Evolutionary conservation across 208 protist species (phyloP).

Genomic region (Trypanosoma rangeli): DNA sequence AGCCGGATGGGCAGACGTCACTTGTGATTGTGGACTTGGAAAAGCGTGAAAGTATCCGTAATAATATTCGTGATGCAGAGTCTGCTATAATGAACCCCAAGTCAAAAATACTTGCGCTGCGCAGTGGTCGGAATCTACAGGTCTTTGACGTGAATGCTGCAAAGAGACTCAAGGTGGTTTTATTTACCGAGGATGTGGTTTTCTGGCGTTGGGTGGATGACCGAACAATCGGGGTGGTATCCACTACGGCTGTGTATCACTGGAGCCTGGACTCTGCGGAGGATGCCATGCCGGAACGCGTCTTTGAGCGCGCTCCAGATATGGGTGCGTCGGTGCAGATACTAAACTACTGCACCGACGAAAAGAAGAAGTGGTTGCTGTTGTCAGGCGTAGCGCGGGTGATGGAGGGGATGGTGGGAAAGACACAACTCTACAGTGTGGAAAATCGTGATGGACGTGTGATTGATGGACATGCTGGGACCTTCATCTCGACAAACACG

Average conservation of each 20-base stretch:
- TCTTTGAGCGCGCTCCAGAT: conserved; percentile 95
- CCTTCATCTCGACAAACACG: conserved; percentile 89
- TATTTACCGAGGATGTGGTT: conserved; percentile 94
- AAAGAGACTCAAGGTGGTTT: conserved; percentile 94
- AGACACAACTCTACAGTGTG: conserved; percentile 97
- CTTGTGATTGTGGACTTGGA: conserved; percentile 96
- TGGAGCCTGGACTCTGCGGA: conserved; percentile 93
- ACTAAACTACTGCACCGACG: conserved; percentile 96
- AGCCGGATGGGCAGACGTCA: conserved; percentile 74
- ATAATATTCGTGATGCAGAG: conserved; percentile 97
- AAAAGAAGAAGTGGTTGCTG: conserved; percentile 95
- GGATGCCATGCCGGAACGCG: conserved; percentile 90
- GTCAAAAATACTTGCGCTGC: conserved; percentile 96
- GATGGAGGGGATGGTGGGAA: conserved; percentile 90
- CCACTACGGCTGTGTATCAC: conserved; percentile 96
- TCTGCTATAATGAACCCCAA: conserved; percentile 98
- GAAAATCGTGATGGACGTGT: conserved; percentile 94
- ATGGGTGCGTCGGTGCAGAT: conserved; percentile 94
- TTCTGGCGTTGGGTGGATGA: conserved; percentile 98
- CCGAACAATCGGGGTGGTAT: conserved; percentile 96
- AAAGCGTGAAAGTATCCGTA: conserved; percentile 93
- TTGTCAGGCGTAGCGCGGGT: conserved; percentile 93
- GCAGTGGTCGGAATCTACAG: conserved; percentile 96
- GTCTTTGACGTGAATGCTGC: conserved; percentile 98
- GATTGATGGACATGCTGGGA: conserved; percentile 96